Evolutionary conservation across 805 yeast genomes (phyloP).

Genomic region (Monosporozyma siamensis): DNA sequence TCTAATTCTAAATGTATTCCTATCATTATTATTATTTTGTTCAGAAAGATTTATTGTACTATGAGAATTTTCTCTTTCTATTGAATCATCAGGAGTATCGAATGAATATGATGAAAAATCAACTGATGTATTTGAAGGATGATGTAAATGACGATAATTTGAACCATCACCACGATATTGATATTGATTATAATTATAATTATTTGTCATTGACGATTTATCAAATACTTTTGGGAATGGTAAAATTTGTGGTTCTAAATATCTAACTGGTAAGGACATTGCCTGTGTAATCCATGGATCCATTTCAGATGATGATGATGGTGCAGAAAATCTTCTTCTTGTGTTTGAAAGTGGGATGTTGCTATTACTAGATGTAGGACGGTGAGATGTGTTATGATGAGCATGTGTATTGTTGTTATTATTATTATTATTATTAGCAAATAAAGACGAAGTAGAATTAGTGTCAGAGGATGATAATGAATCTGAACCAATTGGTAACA

Average conservation of each 20-base stretch:
- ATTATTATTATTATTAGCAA: not conserved
- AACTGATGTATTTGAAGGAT: slow-evolving; percentile 1
- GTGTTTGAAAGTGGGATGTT: not conserved
- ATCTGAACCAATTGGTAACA: not conserved
- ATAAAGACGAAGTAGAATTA: not conserved
- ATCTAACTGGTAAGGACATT: slow-evolving; percentile 20
- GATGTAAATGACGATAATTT: slow-evolving; percentile 1
- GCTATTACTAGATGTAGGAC: not conserved
- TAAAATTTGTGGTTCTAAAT: slow-evolving; percentile 23
- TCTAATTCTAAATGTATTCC: slow-evolving; percentile 18
- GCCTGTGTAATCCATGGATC: slow-evolving; percentile 26
- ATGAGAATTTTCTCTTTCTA: not conserved
- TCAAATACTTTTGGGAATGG: slow-evolving; percentile 24
- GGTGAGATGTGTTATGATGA: not conserved
- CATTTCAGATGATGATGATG: slow-evolving; percentile 5
- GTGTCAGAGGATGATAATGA: not conserved
- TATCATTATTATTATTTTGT: slow-evolving; percentile 4
- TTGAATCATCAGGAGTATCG: not conserved
- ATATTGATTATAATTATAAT: not conserved
- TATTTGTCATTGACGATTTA: slow-evolving; percentile 1
- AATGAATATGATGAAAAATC: not conserved
- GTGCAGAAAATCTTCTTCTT: slow-evolving; percentile 12
- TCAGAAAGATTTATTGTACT: not conserved
- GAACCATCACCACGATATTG: not conserved
- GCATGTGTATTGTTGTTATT: not conserved